phyloP scores from a whole-genome alignment of 1,139 yeast genomes.

The Kodamaea fungicola region DNA sequence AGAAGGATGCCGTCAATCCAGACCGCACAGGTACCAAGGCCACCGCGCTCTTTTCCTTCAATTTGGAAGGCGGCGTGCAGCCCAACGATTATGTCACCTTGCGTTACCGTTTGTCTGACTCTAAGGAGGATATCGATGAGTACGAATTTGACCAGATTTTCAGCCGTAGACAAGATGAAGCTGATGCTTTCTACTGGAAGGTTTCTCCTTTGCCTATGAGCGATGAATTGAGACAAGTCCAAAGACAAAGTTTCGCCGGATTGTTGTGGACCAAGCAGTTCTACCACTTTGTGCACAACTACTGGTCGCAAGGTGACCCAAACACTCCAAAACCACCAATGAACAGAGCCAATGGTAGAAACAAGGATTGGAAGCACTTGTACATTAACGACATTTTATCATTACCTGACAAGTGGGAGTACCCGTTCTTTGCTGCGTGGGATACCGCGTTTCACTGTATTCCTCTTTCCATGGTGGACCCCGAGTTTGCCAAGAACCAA shows the following conservation, averaged over 20 bases:
- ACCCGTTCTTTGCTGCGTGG: conserved; percentile 97
- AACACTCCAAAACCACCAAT: conserved; percentile 73
- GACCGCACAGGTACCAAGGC: conserved; percentile 67
- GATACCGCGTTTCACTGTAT: conserved; percentile 96
- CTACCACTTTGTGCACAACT: conserved; percentile 81
- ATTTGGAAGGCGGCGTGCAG: conserved; percentile 72
- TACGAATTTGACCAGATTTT: conserved; percentile 72
- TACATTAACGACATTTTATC: conserved; percentile 87
- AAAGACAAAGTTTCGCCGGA: conserved; percentile 94
- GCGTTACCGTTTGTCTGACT: conserved; percentile 65
- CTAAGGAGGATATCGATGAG: conserved; percentile 62
- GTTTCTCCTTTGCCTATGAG: conserved; percentile 83
- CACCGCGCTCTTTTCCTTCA: conserved; percentile 80
- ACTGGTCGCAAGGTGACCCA: conserved; percentile 91
- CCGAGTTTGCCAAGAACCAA: conserved; percentile 89
- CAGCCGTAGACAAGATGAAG: conserved; percentile 78
- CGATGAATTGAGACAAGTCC: conserved; percentile 79
- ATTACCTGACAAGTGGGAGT: conserved; percentile 96
- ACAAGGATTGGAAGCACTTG: conserved; percentile 83
- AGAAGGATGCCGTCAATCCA: conserved; percentile 65
- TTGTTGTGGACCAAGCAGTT: conserved; percentile 93
- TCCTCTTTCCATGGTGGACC: conserved; percentile 93
- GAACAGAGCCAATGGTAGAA: conserved; percentile 80
- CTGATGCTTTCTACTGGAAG: conserved; percentile 92
- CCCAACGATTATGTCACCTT: conserved; percentile 88